phyloP scores from a whole-genome alignment of 352 stramenopile species.

The Aphanomyces stellatus region DNA sequence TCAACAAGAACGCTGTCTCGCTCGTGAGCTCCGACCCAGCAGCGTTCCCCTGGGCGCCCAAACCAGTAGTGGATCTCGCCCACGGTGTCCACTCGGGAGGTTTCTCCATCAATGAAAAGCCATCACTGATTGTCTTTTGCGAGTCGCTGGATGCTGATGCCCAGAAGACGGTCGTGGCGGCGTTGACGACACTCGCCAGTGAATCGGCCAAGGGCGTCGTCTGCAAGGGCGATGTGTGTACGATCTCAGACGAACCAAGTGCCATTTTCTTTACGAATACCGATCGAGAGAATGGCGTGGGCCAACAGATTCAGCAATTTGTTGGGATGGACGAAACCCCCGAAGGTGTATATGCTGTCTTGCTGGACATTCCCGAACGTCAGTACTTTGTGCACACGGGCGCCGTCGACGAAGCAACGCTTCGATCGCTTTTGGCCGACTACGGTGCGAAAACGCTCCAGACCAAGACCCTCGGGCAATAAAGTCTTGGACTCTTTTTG shows the following conservation, averaged over 20 bases:
- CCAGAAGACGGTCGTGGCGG: neutral
- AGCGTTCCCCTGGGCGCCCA: constrained; percentile 6
- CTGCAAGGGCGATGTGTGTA: constrained; percentile 11
- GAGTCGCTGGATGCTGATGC: neutral
- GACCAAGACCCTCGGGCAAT: neutral
- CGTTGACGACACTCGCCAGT: neutral
- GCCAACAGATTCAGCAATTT: neutral
- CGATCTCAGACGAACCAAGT: neutral
- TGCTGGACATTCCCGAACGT: neutral
- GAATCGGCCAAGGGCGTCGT: constrained; percentile 9
- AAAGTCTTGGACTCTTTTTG: no score
- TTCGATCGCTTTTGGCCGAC: neutral
- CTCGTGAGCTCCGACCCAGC: neutral
- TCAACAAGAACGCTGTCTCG: constrained; percentile 14
- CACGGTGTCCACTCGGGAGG: neutral
- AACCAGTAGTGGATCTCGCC: constrained; percentile 1
- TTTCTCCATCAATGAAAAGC: constrained; percentile 13
- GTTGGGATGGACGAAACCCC: neutral
- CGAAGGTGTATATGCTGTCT: neutral
- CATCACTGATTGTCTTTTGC: constrained; percentile 3
- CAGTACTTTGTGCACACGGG: neutral
- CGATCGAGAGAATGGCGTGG: neutral
- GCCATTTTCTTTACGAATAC: constrained; percentile 17
- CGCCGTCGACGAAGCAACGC: neutral
- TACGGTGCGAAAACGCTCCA: neutral